These are phyloP conservation scores for Syzygium oleosum DNA, from an alignment of 345 rosid genomes.

Conservation along the genomic window DNA sequence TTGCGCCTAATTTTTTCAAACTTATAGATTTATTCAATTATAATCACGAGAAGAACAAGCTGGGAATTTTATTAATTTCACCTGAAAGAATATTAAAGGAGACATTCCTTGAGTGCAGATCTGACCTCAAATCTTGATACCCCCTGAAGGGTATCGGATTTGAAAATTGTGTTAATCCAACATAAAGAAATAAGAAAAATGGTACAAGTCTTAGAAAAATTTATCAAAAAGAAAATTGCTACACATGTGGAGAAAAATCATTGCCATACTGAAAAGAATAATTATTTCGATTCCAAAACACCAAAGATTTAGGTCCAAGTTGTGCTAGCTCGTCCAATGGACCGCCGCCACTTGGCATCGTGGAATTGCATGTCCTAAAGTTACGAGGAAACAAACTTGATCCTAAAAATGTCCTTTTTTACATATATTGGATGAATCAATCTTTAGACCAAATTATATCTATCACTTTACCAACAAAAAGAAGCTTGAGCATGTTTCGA, in stretches of 20 bases:
- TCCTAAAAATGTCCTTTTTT: neutral
- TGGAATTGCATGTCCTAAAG: neutral
- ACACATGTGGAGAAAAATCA: neutral
- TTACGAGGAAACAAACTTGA: neutral
- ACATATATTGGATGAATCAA: neutral
- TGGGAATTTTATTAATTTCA: neutral
- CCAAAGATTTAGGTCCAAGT: neutral
- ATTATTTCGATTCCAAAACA: neutral
- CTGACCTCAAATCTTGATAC: neutral
- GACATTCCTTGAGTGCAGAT: neutral
- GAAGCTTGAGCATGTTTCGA: neutral
- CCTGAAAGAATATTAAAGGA: neutral
- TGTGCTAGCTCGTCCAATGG: neutral
- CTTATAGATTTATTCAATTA: neutral
- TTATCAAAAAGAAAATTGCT: neutral
- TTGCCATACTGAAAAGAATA: neutral
- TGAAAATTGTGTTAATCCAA: neutral
- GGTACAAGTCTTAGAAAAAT: neutral
- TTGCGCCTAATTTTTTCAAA: neutral
- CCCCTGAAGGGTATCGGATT: neutral
- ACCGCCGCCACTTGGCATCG: neutral
- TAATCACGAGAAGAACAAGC: neutral
- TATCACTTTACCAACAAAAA: neutral
- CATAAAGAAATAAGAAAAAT: neutral
- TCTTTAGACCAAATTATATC: neutral